These are phyloP conservation scores for Medicago truncatula DNA, from an alignment of 306 rosid genomes.

Conservation along the genomic window DNA sequence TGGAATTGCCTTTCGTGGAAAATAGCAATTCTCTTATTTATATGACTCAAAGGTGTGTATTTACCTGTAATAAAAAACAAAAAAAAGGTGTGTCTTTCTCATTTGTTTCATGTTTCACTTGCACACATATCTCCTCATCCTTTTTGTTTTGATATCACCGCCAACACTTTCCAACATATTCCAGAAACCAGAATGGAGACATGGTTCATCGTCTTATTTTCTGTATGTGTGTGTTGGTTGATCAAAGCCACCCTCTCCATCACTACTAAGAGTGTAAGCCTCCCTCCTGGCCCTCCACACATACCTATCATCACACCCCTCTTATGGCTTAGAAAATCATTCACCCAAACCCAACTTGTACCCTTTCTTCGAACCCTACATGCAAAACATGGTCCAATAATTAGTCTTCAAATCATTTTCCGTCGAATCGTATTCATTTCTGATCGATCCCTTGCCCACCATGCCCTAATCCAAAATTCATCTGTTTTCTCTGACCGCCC, in stretches of 20 bases:
- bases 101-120: no score
- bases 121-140: neutral
- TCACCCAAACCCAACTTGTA: conserved; percentile 1
- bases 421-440: conserved; percentile 38
- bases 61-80: no score
- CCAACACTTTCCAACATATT: neutral
- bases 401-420: conserved; percentile 32
- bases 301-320: conserved; percentile 40
- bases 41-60: no score
- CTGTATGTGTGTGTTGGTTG: neutral
- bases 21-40: no score
- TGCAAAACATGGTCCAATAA: conserved; percentile 50
- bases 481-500: conserved; percentile 52
- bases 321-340: conserved; percentile 11
- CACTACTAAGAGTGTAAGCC: neutral
- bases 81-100: no score
- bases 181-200: conserved; percentile 11
- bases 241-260: neutral
- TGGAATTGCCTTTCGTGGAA: no score
- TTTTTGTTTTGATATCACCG: no score
- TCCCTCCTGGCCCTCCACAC: conserved; percentile 38
- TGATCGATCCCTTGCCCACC: conserved; percentile 45
- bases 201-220: neutral
- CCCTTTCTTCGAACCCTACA: conserved; percentile 7
- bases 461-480: conserved; percentile 45